phyloP scores from a whole-genome alignment of 306 rosid genomes.

The Quillaja saponaria region DNA sequence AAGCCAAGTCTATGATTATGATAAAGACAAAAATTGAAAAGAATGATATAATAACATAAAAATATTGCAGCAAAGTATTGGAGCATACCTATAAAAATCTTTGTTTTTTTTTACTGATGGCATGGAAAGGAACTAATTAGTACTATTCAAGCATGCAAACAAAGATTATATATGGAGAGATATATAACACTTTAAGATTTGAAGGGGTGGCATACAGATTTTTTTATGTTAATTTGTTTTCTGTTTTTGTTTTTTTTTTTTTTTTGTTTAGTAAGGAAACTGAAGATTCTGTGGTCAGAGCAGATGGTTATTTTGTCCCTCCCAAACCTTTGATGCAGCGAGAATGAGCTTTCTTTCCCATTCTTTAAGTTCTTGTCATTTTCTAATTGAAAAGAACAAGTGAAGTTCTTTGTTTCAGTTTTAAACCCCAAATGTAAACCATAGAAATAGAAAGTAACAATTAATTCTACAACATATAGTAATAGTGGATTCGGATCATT shows the following conservation, averaged over 20 bases:
- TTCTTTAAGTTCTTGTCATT: slow-evolving; percentile 66
- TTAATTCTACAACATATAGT: no score
- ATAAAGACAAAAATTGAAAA: no score
- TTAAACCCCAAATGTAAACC: slow-evolving; percentile 12
- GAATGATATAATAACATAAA: no score
- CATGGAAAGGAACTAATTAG: slow-evolving; percentile 50
- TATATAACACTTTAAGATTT: slow-evolving; percentile 45
- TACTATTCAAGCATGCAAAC: slow-evolving; percentile 54
- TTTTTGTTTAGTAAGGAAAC: slow-evolving; percentile 57
- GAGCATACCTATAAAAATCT: no score
- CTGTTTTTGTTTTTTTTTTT: no score
- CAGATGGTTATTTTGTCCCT: slow-evolving; percentile 57
- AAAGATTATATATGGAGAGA: slow-evolving; percentile 39
- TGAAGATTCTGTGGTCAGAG: slow-evolving; percentile 72
- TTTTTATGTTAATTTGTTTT: no score
- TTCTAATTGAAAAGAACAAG: slow-evolving; percentile 50
- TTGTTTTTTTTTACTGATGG: slow-evolving; percentile 21
- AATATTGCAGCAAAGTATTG: no score
- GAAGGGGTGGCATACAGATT: slow-evolving; percentile 8
- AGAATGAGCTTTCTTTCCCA: slow-evolving; percentile 70
- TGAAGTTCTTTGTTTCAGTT: slow-evolving; percentile 40
- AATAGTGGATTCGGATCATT: no score
- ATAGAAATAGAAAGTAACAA: slow-evolving; percentile 18
- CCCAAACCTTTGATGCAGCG: slow-evolving; percentile 57
- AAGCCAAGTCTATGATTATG: no score